phyloP scores from a whole-genome alignment of 192 early-diverging fungal genomes.

The Entrophospora sp. region DNA sequence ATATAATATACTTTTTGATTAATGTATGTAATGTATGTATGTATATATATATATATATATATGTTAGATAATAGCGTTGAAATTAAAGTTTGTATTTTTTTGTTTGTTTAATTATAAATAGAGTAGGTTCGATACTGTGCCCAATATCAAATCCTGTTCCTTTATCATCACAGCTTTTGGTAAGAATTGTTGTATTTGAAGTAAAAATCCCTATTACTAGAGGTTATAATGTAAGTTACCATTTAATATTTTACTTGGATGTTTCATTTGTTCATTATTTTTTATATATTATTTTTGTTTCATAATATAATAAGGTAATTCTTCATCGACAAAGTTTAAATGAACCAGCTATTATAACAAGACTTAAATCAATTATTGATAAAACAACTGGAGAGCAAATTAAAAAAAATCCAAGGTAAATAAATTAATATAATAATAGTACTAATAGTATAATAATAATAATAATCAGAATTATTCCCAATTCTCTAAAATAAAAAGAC shows the following conservation, averaged over 20 bases:
- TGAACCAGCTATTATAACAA: conserved; percentile 67
- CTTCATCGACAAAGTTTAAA: conserved; percentile 79
- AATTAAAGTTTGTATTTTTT: background rate
- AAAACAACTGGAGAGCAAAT: conserved; percentile 75
- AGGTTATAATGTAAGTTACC: conserved; percentile 68
- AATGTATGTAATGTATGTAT: too few species aligned
- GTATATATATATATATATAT: too few species aligned
- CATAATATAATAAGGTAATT: conserved; percentile 45
- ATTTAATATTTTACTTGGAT: background rate
- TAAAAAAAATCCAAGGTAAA: conserved; percentile 72
- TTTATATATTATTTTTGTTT: background rate
- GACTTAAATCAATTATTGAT: conserved; percentile 70
- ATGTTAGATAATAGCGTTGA: too few species aligned
- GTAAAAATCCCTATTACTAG: conserved; percentile 83
- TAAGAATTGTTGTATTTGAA: conserved; percentile 93
- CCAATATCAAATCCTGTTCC: conserved; percentile 58
- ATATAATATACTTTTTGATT: background rate
- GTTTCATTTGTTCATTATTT: background rate
- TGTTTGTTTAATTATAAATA: conserved; percentile 17
- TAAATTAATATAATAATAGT: background rate
- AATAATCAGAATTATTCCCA: background rate
- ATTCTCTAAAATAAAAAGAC: conserved; percentile 18
- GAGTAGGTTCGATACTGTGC: conserved; percentile 82
- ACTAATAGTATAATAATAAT: background rate
- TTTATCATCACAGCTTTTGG: conserved; percentile 65